Base-by-base conservation (phyloP, 2,329 filamentous ascomycete genomes). In the Cercospora nicotianae region DNA sequence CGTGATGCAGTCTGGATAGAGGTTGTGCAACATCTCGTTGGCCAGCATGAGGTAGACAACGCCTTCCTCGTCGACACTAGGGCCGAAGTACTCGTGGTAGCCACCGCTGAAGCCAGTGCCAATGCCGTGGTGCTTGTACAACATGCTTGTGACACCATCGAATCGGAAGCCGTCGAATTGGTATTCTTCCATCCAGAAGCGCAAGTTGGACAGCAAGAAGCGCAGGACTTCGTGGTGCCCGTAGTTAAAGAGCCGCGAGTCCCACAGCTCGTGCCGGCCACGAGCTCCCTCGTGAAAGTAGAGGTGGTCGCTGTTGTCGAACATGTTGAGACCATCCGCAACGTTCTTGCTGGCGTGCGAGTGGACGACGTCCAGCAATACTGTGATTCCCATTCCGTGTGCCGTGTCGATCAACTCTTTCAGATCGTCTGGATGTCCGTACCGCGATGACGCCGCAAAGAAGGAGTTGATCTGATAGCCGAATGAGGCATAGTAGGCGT, bases 141-240 rank as follows among this genome's bases (percentile, higher is more conserved):
- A 89, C 93, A 99, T 99, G 82, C 94, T 97, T 1, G 95, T 99
- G 63, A 99, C 95, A 72, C 95, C 95, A 74, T 99, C 95, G 75
- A 99, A 99, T 51, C 95, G 89, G 86, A 98, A 99, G 26, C 95
- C 95, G 77, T 99, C 95, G 77, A 99, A 98, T 48, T 89, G 84
- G 77, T 97, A 99, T 81, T 97, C 94, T 66, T 98, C 94, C 94
- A 99, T 98, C 94, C 95, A 99, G 83, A 97, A 99, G 26, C 94
- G 88, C 67, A 99, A 82, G 78, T 99, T 99, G 79, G 94, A 97
- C 28, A 99, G 84, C 57, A 99, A 83, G 81, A 99, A 99, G n/a
- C 95, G 88, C 78, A 98, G 80, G 23, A 99, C 95, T 79, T 99
- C 95, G 76, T 98, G 93, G 75, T 88, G 88, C 31, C 94, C 94